These are phyloP conservation scores for Castanopsis chinensis DNA, from an alignment of 306 rosid species.

Conservation along the genomic window DNA sequence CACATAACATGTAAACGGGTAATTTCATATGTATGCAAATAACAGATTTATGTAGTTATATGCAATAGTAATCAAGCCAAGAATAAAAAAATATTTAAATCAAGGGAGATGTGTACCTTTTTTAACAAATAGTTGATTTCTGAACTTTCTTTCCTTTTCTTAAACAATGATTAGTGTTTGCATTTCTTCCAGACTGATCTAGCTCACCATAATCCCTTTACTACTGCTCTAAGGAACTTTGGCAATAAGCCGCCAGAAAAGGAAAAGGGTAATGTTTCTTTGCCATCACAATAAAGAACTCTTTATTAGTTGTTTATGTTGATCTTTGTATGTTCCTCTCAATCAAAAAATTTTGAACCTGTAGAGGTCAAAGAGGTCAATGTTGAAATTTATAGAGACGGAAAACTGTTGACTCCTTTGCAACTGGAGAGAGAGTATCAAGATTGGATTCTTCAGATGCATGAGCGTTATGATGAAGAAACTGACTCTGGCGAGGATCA, in stretches of 20 bases:
- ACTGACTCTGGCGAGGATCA: conserved; percentile 56
- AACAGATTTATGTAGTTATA: background rate
- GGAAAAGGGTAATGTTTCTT: conserved; percentile 33
- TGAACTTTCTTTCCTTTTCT: background rate
- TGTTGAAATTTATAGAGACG: conserved; percentile 28
- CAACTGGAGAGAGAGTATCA: conserved; percentile 49
- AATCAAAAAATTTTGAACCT: conserved; percentile 12
- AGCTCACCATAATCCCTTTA: conserved; percentile 50
- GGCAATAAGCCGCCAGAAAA: conserved; percentile 40
- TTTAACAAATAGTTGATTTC: background rate
- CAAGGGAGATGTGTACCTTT: background rate
- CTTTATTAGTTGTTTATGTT: background rate
- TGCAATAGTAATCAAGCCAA: background rate
- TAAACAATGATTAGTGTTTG: background rate
- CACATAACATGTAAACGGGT: background rate
- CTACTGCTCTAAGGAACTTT: conserved; percentile 48
- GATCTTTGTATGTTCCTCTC: conserved; percentile 1
- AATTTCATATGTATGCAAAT: background rate
- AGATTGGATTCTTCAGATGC: conserved; percentile 63
- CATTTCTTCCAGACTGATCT: conserved; percentile 52
- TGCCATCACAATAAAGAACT: background rate
- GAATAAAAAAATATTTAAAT: background rate
- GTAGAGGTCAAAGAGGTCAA: conserved; percentile 35
- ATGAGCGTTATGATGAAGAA: conserved; percentile 47
- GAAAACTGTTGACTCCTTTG: conserved; percentile 26